Base-by-base conservation (phyloP, 257 asterid genomes). In the Gentiana macrophylla region DNA sequence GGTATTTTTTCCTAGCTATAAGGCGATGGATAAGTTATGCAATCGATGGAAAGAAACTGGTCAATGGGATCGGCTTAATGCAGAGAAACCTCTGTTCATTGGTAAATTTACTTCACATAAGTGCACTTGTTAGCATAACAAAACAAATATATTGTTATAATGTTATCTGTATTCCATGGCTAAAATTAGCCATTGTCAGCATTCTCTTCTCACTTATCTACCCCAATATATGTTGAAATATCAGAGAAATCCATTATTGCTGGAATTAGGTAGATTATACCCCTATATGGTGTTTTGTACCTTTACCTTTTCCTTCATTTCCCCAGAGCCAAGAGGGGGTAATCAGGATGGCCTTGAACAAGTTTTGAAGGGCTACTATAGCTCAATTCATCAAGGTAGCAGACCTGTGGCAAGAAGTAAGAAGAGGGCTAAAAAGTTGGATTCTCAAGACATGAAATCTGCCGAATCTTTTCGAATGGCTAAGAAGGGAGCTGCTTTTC, bases 1-100 rank as follows among this genome's bases (percentile, higher is more conserved):
- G 15, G 86, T 84, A 57, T 87, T 92, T 76, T 92, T 92, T 66
- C 98, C 98, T 63, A 92, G 98, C 76, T 92, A 92, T 79, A 92
- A 88, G 73, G 75, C 87, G 70, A 77, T 92, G 78, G 95, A 85
- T 68, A 92, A 85, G 75, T 49, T 92, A 50, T 69, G 91, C 77
- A 76, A 67, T 49, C 86, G 98, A 56, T 92, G 98, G 98, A 71
- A 80, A 52, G 82, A 77, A 81, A 92, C 98, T 35, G 97, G 97
- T 65, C 95, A 81, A 74, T 92, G 96, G 98, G 78, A 79, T 65
- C 79, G 67, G 48, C 72, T 92, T 72, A 87, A 92, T 70, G 93
- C 94, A 41, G 79, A 72, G 67, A 92, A 92, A 72, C 63, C 89
- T 57, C 53, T 87, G 50, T 92, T 87, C 71, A 72, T 83, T 64